These are phyloP conservation scores for Grosmannia clavigera DNA, from an alignment of 2,329 filamentous ascomycete species.

Conservation along the genomic window DNA sequence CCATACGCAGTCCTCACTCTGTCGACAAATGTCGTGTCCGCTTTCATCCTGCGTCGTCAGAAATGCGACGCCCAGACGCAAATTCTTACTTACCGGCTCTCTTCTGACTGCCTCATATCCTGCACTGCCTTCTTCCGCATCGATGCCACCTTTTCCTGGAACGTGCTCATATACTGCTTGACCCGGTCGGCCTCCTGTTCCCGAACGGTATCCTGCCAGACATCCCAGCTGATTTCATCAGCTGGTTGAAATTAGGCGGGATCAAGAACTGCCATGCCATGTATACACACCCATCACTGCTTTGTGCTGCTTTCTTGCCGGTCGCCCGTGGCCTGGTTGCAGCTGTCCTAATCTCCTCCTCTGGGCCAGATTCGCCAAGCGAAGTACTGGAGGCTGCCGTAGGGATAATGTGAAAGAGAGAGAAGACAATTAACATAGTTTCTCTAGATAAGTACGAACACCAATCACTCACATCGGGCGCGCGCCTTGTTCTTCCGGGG, in stretches of 20 bases:
- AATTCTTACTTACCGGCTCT: not conserved
- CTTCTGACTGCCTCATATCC: constrained; percentile 1
- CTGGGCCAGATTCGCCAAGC: not conserved
- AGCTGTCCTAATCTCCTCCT: not conserved
- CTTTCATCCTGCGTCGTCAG: not conserved
- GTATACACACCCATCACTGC: not conserved
- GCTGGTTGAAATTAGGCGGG: not conserved
- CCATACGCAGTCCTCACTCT: not conserved
- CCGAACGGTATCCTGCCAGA: constrained; percentile 7
- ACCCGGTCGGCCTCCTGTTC: constrained; percentile 10
- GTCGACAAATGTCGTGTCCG: not conserved
- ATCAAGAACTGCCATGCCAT: not conserved
- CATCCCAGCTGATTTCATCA: constrained; percentile 2
- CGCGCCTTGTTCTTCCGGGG: constrained; percentile 4
- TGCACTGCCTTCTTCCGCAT: constrained; percentile 3
- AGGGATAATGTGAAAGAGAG: too few relatives aligned
- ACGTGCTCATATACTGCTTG: constrained; percentile 8
- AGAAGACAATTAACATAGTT: too few relatives aligned
- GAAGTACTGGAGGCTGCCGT: not conserved
- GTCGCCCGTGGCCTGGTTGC: not conserved
- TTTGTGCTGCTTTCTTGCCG: not conserved
- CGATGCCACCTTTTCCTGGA: constrained; percentile 3
- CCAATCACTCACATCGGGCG: constrained; percentile 1
- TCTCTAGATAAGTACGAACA: not conserved
- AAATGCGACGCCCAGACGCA: not conserved